Evolutionary conservation across 169 alveolate genomes (phyloP).

Genomic region (Babesia ovis): DNA sequence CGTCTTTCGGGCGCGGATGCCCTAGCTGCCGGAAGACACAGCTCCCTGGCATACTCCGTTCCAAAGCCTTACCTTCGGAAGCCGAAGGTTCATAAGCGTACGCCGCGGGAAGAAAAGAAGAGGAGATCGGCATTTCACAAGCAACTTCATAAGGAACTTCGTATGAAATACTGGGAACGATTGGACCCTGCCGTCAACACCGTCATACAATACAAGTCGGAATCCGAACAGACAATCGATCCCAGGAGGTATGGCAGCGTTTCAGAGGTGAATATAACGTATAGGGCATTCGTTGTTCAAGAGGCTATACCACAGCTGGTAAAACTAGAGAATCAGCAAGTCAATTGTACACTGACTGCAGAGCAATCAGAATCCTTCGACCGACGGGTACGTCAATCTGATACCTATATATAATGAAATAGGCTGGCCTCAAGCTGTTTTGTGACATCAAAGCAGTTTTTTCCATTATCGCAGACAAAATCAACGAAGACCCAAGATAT

Average conservation of each 20-base stretch:
- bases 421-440: conserved; percentile 57
- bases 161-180: conserved; percentile 67
- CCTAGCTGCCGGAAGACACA: conserved; percentile 7
- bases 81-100: conserved; percentile 46
- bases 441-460: conserved; percentile 55
- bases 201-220: conserved; percentile 36
- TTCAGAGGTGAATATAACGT: background rate
- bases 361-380: conserved; percentile 55
- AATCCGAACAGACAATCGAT: conserved; percentile 30
- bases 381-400: conserved; percentile 32
- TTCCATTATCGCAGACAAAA: conserved; percentile 26
- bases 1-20: background rate
- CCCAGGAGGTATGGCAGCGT: conserved; percentile 51
- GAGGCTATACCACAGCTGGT: conserved; percentile 67
- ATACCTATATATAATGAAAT: background rate
- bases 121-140: conserved; percentile 60
- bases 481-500: conserved; percentile 19
- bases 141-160: conserved; percentile 62
- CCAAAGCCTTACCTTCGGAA: conserved; percentile 56
- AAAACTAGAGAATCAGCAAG: conserved; percentile 20
- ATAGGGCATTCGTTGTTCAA: conserved; percentile 65
- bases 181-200: conserved; percentile 51
- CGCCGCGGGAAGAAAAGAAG: conserved; percentile 56
- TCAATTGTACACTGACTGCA: conserved; percentile 25
- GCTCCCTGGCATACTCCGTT: conserved; percentile 16